These are phyloP conservation scores for Aquilaria malaccensis DNA, from an alignment of 345 rosid genomes.

Conservation along the genomic window DNA sequence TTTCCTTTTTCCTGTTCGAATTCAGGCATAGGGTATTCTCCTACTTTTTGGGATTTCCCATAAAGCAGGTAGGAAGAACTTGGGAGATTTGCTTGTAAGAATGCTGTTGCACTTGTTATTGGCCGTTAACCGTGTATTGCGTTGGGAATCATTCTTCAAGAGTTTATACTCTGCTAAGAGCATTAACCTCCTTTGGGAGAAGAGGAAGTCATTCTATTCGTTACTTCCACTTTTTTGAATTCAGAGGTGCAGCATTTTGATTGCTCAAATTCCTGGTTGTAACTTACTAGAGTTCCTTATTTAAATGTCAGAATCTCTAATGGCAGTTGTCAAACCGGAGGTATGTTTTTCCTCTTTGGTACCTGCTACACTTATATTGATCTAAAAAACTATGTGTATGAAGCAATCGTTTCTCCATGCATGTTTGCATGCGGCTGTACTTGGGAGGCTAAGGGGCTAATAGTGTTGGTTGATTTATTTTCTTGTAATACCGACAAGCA, in stretches of 20 bases:
- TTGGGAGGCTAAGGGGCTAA: too few species aligned
- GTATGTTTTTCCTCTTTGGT: constrained; percentile 16
- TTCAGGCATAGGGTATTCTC: constrained; percentile 1
- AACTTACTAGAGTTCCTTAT: constrained; percentile 9
- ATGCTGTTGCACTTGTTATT: constrained; percentile 17
- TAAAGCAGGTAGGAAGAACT: constrained; percentile 5
- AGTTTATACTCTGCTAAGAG: constrained; percentile 11
- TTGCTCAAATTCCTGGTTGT: not conserved
- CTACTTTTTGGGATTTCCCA: not conserved
- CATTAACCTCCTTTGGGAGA: constrained; percentile 16
- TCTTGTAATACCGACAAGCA: not conserved
- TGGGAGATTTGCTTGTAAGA: constrained; percentile 16
- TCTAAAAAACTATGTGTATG: not conserved
- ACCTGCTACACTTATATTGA: not conserved
- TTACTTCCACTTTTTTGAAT: constrained; percentile 14
- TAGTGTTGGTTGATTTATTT: not conserved
- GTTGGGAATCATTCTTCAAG: constrained; percentile 20
- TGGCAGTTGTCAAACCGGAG: constrained; percentile 57
- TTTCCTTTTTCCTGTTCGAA: too few species aligned
- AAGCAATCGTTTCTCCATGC: not conserved
- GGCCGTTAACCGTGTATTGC: constrained; percentile 13
- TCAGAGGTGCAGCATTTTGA: constrained; percentile 9
- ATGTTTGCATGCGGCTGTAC: too few species aligned
- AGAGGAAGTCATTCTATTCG: constrained; percentile 12
- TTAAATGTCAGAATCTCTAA: constrained; percentile 41